These are phyloP conservation scores for Phyllosticta capitalensis DNA, from an alignment of 2,329 filamentous ascomycete genomes.

Conservation along the genomic window DNA sequence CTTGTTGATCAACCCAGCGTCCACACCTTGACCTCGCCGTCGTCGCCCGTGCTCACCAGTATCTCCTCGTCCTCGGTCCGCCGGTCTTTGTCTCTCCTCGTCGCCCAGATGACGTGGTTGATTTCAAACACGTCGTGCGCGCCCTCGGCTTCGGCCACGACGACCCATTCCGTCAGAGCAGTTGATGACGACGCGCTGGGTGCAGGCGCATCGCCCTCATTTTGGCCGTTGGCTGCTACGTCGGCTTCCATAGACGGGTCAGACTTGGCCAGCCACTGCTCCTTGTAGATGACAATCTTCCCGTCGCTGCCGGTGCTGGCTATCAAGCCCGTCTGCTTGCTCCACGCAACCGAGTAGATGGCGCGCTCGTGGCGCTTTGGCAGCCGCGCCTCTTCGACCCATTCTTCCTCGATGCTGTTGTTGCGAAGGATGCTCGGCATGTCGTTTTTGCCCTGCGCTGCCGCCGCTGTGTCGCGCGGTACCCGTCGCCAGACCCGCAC, in stretches of 20 bases:
- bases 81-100: conserved; percentile 58
- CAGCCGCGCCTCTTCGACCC: conserved; percentile 67
- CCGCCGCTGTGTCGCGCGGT: conserved; percentile 39
- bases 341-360: conserved; percentile 82
- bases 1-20: conserved; percentile 16
- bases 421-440: conserved; percentile 88
- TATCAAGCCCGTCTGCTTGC: conserved; percentile 61
- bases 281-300: conserved; percentile 67
- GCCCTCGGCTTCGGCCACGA: conserved; percentile 58
- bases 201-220: conserved; percentile 13
- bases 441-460: conserved; percentile 42
- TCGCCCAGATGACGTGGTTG: conserved; percentile 86
- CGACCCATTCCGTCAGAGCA: conserved; percentile 52
- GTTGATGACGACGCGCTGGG: conserved; percentile 11
- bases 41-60: conserved; percentile 83
- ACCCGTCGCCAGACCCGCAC: conserved; percentile 70
- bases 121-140: conserved; percentile 90
- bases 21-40: conserved; percentile 83
- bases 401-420: conserved; percentile 63
- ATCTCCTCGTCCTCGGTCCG: conserved; percentile 64
- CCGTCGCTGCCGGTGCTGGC: conserved; percentile 89
- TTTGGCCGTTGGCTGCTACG: conserved; percentile 15
- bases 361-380: conserved; percentile 69
- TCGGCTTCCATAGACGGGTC: conserved; percentile 13
- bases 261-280: conserved; percentile 36